phyloP scores from a whole-genome alignment of 73 alveolate genomes.

The Paramecium tetraurelia region DNA sequence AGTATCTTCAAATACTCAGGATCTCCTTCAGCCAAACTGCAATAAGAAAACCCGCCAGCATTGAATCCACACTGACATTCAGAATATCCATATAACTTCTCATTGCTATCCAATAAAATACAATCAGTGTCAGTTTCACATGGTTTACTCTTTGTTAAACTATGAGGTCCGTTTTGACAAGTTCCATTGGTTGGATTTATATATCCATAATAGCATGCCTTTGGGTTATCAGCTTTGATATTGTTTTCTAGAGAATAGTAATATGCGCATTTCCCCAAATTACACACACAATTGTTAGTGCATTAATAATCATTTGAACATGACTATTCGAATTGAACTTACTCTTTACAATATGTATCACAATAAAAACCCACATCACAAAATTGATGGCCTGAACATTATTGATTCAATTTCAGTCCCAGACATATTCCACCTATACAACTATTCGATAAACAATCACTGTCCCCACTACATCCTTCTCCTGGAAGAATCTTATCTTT shows the following conservation, averaged over 20 bases:
- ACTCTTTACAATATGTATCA: neutral
- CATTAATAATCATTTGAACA: constrained; percentile 56
- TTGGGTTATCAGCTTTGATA: constrained; percentile 46
- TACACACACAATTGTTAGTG: constrained; percentile 58
- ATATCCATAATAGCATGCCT: constrained; percentile 54
- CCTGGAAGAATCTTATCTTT: constrained; percentile 38
- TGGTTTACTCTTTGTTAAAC: constrained; percentile 11
- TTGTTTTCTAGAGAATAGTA: constrained; percentile 48
- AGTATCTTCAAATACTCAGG: neutral
- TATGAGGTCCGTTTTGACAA: constrained; percentile 25
- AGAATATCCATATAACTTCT: constrained; percentile 5
- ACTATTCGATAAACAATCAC: constrained; percentile 48
- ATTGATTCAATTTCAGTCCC: constrained; percentile 2
- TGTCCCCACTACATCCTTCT: constrained; percentile 24
- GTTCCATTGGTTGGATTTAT: neutral
- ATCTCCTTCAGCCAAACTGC: constrained; percentile 56
- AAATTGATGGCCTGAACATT: constrained; percentile 28
- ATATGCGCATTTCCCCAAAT: constrained; percentile 48
- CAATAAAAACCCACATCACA: constrained; percentile 62
- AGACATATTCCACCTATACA: constrained; percentile 35
- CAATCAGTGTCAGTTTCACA: constrained; percentile 39
- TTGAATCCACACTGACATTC: constrained; percentile 55
- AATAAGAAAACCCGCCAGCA: constrained; percentile 56
- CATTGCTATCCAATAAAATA: neutral
- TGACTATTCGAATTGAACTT: constrained; percentile 10